phyloP scores from a whole-genome alignment of 371 early-diverging fungal genomes.

The Mortierella sp. region DNA sequence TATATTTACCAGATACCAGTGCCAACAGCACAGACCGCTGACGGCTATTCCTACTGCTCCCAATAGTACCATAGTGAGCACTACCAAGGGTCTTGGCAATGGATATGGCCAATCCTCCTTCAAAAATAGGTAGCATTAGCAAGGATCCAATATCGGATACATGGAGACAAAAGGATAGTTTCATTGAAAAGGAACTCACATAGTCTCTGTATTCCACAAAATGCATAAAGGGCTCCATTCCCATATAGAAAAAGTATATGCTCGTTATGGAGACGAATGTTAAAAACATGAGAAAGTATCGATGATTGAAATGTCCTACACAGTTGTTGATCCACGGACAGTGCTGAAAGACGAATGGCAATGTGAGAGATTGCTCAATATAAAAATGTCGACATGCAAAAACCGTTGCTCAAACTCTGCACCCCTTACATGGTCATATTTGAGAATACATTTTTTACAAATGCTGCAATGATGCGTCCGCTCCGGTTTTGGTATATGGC shows the following conservation, averaged over 20 bases:
- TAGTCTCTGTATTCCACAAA: neutral
- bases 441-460: constrained; percentile 86
- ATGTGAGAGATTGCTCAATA: neutral
- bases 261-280: constrained; percentile 73
- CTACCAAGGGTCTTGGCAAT: constrained; percentile 66
- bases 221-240: constrained; percentile 66
- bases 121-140: neutral
- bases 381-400: neutral
- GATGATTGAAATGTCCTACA: constrained; percentile 87
- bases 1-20: constrained; percentile 67
- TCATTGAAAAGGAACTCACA: constrained; percentile 3
- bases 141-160: neutral
- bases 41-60: constrained; percentile 71
- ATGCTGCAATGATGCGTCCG: constrained; percentile 93
- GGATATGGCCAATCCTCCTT: constrained; percentile 69
- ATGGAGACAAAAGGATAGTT: neutral
- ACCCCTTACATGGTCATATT: constrained; percentile 72
- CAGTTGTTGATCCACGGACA: constrained; percentile 84
- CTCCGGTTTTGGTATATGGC: constrained; percentile 84
- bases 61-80: constrained; percentile 68
- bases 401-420: neutral
- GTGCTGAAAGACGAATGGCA: constrained; percentile 27
- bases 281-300: constrained; percentile 86
- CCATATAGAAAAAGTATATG: constrained; percentile 71
- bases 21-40: constrained; percentile 69